A percentile compares a stretch with the other conserved stretches of the same genome.
phyloP scores from a whole-genome alignment of 2,329 filamentous ascomycete species.

The Monosporascus sp. region DNA sequence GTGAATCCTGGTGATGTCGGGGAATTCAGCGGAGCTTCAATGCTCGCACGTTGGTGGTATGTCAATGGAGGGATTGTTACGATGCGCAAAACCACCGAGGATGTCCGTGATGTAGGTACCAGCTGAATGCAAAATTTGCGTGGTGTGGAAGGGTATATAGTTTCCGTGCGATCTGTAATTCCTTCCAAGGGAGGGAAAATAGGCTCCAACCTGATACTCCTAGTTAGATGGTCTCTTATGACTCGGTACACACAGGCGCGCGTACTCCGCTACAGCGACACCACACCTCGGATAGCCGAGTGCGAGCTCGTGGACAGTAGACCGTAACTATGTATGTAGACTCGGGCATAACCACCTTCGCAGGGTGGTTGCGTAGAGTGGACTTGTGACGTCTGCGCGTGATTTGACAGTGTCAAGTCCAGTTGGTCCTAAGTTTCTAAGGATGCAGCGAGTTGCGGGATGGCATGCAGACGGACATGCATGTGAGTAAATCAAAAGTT shows the following conservation, averaged over 20 bases:
- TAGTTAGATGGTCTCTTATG: no score
- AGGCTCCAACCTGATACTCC: no score
- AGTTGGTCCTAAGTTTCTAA: neutral
- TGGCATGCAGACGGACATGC: neutral
- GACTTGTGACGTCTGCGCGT: neutral
- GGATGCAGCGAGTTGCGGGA: neutral
- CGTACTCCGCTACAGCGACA: no score
- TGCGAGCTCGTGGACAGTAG: no score
- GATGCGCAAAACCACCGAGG: neutral
- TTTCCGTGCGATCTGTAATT: no score
- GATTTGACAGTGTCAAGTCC: neutral
- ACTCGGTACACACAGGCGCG: no score
- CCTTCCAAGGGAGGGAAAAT: no score
- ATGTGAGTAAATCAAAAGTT: neutral
- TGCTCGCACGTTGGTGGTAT: neutral
- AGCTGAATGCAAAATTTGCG: no score
- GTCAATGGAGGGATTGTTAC: neutral
- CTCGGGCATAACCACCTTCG: neutral
- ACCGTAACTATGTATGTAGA: neutral
- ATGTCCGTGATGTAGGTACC: neutral
- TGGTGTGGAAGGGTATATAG: no score
- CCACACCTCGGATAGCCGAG: no score
- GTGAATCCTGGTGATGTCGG: neutral
- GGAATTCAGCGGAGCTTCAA: neutral
- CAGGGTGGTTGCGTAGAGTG: neutral